Conservation (phyloP, 768 basidiomycete species). For the Kwoniella newhampshirensis region DNA sequence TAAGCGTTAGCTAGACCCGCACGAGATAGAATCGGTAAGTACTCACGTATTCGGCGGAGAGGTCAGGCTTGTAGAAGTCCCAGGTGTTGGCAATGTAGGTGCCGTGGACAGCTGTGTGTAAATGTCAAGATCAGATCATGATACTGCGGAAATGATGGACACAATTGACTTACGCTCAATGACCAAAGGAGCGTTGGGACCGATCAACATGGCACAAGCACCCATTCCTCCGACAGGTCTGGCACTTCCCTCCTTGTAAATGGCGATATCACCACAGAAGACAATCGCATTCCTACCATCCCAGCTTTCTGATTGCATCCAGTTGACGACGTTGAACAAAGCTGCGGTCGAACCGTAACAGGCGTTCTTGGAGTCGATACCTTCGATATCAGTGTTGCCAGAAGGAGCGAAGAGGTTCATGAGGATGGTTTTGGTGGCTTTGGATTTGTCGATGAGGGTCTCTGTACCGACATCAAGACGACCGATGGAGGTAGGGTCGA, state of each 20-base stretch:
- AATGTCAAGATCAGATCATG: not conserved
- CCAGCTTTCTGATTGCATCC: constrained; percentile 95
- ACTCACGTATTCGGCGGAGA: constrained; percentile 57
- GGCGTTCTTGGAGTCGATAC: constrained; percentile 98
- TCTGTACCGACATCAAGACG: constrained; percentile 98
- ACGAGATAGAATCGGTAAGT: not conserved
- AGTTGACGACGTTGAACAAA: constrained; percentile 97
- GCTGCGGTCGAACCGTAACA: constrained; percentile 99
- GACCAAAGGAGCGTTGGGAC: constrained; percentile 90
- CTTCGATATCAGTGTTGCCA: constrained; percentile 96
- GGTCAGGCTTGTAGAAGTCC: constrained; percentile 98
- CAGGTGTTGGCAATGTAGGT: constrained; percentile 97
- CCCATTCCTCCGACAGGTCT: constrained; percentile 97
- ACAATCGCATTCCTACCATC: constrained; percentile 97
- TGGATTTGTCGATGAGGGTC: constrained; percentile 99
- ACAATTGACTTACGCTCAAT: constrained; percentile 79
- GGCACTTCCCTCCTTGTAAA: constrained; percentile 93
- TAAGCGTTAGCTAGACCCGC: not conserved
- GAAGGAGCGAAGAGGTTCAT: constrained; percentile 95
- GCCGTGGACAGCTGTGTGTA: constrained; percentile 77
- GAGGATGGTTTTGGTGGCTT: constrained; percentile 94
- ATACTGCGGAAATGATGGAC: not conserved
- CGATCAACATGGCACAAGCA: constrained; percentile 89
- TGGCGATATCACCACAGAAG: constrained; percentile 93
- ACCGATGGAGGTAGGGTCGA: constrained; percentile 94